Evolutionary conservation across 768 basidiomycete species (phyloP).

Genomic region (Boletus edulis): DNA sequence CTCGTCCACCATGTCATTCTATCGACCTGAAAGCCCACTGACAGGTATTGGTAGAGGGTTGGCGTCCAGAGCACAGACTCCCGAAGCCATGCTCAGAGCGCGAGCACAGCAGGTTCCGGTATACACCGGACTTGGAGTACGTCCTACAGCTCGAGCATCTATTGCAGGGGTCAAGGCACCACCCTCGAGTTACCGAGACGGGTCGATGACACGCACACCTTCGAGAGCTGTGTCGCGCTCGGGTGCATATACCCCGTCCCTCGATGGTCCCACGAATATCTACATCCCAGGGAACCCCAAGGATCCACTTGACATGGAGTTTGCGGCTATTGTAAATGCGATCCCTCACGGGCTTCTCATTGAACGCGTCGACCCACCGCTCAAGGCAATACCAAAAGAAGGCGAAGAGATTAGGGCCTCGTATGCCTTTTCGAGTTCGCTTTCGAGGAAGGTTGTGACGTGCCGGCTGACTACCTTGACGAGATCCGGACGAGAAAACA

Average conservation of each 20-base stretch:
- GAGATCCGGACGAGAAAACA: slow-evolving; percentile 46
- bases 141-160: slow-evolving; percentile 40
- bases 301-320: slow-evolving; percentile 82
- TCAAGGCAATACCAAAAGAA: slow-evolving; percentile 61
- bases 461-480: slow-evolving; percentile 79
- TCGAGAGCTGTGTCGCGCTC: slow-evolving; percentile 66
- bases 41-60: slow-evolving; percentile 33
- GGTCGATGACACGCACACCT: slow-evolving; percentile 49
- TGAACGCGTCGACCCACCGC: slow-evolving; percentile 77
- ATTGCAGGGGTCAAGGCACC: slow-evolving; percentile 46
- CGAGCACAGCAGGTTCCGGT: slow-evolving; percentile 58
- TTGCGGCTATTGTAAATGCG: slow-evolving; percentile 71
- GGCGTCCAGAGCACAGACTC: slow-evolving; percentile 61
- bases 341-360: slow-evolving; percentile 75
- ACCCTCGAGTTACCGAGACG: slow-evolving; percentile 76
- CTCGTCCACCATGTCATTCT: slow-evolving; percentile 67
- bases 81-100: slow-evolving; percentile 60
- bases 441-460: slow-evolving; percentile 72
- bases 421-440: slow-evolving; percentile 74
- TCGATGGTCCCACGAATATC: slow-evolving; percentile 53
- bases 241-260: slow-evolving; percentile 60
- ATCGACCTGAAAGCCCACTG: slow-evolving; percentile 53
- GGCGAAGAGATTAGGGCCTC: slow-evolving; percentile 82
- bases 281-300: slow-evolving; percentile 64
- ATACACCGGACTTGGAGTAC: slow-evolving; percentile 42